phyloP scores from a whole-genome alignment of 768 basidiomycete species.

The Sporobolomyces pararoseus region DNA sequence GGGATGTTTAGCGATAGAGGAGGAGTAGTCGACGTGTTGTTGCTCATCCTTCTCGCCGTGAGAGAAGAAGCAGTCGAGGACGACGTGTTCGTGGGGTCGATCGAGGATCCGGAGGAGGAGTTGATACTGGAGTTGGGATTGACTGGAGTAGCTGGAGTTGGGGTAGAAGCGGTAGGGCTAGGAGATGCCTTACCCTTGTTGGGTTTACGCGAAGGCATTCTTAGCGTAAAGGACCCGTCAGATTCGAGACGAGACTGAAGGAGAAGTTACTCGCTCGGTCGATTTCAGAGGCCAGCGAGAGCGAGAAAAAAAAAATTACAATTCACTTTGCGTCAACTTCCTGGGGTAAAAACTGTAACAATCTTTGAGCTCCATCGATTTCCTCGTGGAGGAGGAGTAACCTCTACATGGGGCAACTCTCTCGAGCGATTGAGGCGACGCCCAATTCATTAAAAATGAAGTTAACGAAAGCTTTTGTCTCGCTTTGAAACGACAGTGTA shows the following conservation, averaged over 20 bases:
- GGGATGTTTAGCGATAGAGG: conserved; percentile 12
- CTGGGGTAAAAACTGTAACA: not conserved
- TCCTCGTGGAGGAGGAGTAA: too few relatives aligned
- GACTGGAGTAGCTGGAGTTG: not conserved
- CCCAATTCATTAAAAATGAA: too few relatives aligned
- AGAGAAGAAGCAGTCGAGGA: conserved; percentile 8
- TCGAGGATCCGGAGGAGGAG: not conserved
- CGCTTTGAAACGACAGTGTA: too few relatives aligned
- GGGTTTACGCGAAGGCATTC: conserved; percentile 16
- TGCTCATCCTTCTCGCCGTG: conserved; percentile 19
- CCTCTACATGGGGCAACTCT: not conserved
- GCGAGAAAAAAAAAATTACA: not conserved
- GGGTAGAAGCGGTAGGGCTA: not conserved
- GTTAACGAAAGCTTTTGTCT: too few relatives aligned
- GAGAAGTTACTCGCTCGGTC: conserved; percentile 9
- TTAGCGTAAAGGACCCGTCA: not conserved
- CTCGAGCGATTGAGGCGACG: not conserved
- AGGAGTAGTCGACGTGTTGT: not conserved
- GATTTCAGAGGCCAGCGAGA: not conserved
- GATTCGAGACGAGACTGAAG: conserved; percentile 3
- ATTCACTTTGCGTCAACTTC: not conserved
- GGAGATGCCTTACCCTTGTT: conserved; percentile 1
- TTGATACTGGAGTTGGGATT: too few relatives aligned
- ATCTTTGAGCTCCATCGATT: not conserved
- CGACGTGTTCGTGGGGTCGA: conserved; percentile 7